Base-by-base conservation (phyloP, 495 filamentous ascomycete species). In the Parachaetomium inaequale region DNA sequence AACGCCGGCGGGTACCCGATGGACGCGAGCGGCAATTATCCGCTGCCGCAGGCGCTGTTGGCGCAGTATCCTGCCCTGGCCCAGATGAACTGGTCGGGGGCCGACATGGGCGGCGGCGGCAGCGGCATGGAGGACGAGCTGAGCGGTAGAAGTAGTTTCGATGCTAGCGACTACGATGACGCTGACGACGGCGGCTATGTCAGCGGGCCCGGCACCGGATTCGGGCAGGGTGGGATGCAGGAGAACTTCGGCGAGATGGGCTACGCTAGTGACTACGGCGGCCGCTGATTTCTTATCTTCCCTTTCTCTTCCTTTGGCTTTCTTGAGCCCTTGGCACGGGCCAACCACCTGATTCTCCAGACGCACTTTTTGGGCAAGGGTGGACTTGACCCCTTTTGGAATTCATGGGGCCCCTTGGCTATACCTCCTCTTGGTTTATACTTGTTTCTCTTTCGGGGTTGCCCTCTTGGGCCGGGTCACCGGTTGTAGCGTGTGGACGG, bases 21-120 rank as follows among this genome's bases (percentile, higher is more conserved):
- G 72, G 84, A 85, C 61, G 61, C 82, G 14, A 71, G 77, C 50
- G 80, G 83, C 29, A 80, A 79, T 55, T 91, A 90, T 68, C 77
- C 83, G n/a, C 81, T 98, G 8, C 94, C 94, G 6, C 90, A 88
- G 10, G 94, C 92, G 12, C 75, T 98, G 58, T 79, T 98, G 23
- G 89, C 88, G 17, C 94, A 97, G 67, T 98, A 96, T 70, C 94
- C 94, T 14, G 92, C 89, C 14, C 78, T 98, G 28, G 92, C 91
- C 45, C 86, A 83, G 26, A 79, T 96, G 70, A 89, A 90, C 63
- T 96, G 91, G 91, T 82, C 85, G 34, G 77, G 82, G 29, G 77
- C 82, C 56, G 80, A 80, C 55, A 76, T 88, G 62, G 68, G 77
- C n/a, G 82, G 84, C 23, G 50, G 31, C n/a, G 47, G 47, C 29